Evolutionary conservation across 352 stramenopile species (phyloP).

Genomic region (Pythium oligandrum): DNA sequence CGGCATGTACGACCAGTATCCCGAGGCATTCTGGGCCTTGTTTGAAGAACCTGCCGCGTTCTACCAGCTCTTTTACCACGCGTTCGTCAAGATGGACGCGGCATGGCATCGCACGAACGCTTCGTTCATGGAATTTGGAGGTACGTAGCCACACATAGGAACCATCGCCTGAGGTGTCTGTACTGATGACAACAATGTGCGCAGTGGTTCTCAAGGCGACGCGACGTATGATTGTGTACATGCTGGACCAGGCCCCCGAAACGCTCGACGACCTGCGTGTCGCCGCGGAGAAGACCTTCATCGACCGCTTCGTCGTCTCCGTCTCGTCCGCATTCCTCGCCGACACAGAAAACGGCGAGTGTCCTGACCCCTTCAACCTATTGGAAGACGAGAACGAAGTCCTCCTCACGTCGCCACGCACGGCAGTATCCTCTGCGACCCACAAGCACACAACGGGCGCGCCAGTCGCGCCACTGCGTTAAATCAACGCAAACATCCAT

Average conservation of each 20-base stretch:
- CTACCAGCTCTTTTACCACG: conserved; percentile 69
- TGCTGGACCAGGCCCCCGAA: conserved; percentile 48
- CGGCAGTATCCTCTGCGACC: conserved; percentile 7
- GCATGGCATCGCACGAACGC: conserved; percentile 76
- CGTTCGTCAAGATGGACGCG: conserved; percentile 81
- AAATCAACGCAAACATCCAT: background rate
- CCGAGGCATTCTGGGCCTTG: conserved; percentile 53
- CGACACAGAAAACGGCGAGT: conserved; percentile 72
- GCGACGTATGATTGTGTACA: conserved; percentile 46
- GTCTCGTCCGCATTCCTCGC: conserved; percentile 40
- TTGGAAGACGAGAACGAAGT: conserved; percentile 58
- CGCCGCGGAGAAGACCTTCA: conserved; percentile 50
- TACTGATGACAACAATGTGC: background rate
- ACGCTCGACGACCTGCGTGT: conserved; percentile 49
- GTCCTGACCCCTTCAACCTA: conserved; percentile 54
- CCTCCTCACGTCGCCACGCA: conserved; percentile 25
- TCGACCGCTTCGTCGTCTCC: conserved; percentile 69
- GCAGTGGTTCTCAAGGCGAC: conserved; percentile 76
- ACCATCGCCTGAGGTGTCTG: background rate
- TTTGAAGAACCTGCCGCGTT: conserved; percentile 85
- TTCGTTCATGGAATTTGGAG: conserved; percentile 84
- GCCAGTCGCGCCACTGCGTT: background rate
- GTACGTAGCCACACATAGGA: conserved; percentile 21
- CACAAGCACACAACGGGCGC: conserved; percentile 10
- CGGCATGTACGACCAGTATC: conserved; percentile 37